These are phyloP conservation scores for Clavispora phyllophila DNA, from an alignment of 805 yeast genomes.

Conservation along the genomic window DNA sequence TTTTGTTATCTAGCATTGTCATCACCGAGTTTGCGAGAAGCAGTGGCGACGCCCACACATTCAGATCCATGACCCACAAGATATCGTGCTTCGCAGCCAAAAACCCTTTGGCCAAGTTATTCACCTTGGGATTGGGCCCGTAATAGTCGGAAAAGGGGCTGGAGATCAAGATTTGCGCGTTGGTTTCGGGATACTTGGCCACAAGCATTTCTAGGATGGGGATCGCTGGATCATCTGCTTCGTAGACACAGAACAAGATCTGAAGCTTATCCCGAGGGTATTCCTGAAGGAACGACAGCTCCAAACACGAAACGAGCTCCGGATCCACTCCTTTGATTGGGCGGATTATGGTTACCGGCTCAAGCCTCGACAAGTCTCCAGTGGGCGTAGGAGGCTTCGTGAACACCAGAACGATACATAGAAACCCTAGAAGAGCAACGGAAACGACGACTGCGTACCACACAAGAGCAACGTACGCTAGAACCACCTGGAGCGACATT, in stretches of 20 bases:
- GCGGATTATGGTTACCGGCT: conserved; percentile 65
- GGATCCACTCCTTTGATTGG: conserved; percentile 85
- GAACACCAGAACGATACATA: conserved; percentile 32
- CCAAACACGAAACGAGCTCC: conserved; percentile 62
- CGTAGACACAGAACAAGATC: conserved; percentile 72
- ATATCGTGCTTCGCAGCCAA: conserved; percentile 62
- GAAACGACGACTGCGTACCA: conserved; percentile 38
- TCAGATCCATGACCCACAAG: conserved; percentile 82
- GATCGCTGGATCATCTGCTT: conserved; percentile 57
- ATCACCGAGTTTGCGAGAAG: conserved; percentile 60
- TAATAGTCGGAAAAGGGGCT: conserved; percentile 44
- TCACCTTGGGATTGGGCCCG: conserved; percentile 89
- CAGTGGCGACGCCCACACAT: conserved; percentile 70
- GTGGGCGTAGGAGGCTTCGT: conserved; percentile 17
- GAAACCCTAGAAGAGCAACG: conserved; percentile 37
- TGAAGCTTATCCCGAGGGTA: conserved; percentile 61
- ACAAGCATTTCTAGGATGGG: conserved; percentile 50
- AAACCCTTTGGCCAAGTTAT: conserved; percentile 81
- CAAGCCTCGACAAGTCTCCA: conserved; percentile 10
- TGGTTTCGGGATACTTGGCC: conserved; percentile 48
- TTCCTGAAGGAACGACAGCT: conserved; percentile 61
- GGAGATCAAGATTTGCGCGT: conserved; percentile 51
- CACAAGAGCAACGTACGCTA: conserved; percentile 20
- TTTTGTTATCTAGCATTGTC: conserved; percentile 43
- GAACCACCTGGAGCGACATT: not conserved